These are phyloP conservation scores for Aethionema arabicum DNA, from an alignment of 345 rosid genomes.

Conservation along the genomic window DNA sequence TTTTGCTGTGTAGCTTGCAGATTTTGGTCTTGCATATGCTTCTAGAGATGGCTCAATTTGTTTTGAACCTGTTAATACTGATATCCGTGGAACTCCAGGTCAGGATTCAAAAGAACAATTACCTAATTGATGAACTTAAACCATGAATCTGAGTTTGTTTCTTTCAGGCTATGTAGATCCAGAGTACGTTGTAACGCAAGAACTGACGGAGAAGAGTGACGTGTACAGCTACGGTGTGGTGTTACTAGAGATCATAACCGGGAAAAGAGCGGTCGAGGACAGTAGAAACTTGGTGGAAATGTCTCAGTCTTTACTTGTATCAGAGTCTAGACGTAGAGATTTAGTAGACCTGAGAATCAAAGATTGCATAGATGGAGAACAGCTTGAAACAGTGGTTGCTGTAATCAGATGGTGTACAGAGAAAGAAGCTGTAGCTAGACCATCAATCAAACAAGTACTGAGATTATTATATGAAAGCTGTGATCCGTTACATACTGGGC, in stretches of 20 bases:
- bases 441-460: slow-evolving; percentile 85
- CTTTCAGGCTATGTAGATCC: slow-evolving; percentile 92
- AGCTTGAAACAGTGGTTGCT: slow-evolving; percentile 60
- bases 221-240: slow-evolving; percentile 93
- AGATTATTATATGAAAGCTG: slow-evolving; percentile 78
- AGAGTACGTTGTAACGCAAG: slow-evolving; percentile 79
- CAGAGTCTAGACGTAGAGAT: slow-evolving; percentile 56
- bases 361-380: slow-evolving; percentile 67
- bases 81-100: slow-evolving; percentile 99
- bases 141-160: slow-evolving; percentile 16
- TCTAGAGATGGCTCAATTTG: slow-evolving; percentile 84
- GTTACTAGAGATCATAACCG: slow-evolving; percentile 77
- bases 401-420: slow-evolving; percentile 91
- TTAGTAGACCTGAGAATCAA: slow-evolving; percentile 64
- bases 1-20: slow-evolving; percentile 69
- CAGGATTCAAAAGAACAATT: slow-evolving; percentile 22
- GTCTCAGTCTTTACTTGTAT: slow-evolving; percentile 51
- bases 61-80: slow-evolving; percentile 85
- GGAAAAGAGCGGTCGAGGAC: slow-evolving; percentile 72
- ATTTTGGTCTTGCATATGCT: slow-evolving; percentile 94
- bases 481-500: slow-evolving; percentile 73
- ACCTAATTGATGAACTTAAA: not conserved
- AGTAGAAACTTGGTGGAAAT: slow-evolving; percentile 76
- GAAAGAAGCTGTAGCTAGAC: slow-evolving; percentile 73
- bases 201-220: slow-evolving; percentile 90